Evolutionary conservation across 768 basidiomycete genomes (phyloP).

Genomic region (Boletus vermiculosoides): DNA sequence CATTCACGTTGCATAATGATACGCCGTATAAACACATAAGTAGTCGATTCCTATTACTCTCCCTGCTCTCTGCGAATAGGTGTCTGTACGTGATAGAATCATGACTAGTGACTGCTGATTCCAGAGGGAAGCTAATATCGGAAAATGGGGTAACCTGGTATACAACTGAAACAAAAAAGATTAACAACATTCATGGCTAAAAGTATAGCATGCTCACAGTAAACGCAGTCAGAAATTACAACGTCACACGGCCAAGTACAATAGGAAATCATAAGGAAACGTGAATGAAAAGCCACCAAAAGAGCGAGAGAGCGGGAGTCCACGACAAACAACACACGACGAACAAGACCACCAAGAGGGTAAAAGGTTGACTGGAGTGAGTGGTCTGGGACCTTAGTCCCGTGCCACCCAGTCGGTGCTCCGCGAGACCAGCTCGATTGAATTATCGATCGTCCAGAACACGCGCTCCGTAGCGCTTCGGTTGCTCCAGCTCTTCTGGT

Average conservation of each 20-base stretch:
- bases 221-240: slow-evolving; percentile 25
- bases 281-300: slow-evolving; percentile 9
- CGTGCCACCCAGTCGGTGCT: slow-evolving; percentile 85
- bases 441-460: slow-evolving; percentile 92
- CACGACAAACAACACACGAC: slow-evolving; percentile 12
- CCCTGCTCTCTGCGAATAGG: slow-evolving; percentile 9
- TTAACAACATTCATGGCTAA: slow-evolving; percentile 14
- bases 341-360: slow-evolving; percentile 5
- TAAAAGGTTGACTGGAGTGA: not conserved
- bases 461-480: slow-evolving; percentile 87
- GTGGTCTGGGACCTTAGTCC: slow-evolving; percentile 40
- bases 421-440: slow-evolving; percentile 80
- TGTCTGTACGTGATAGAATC: slow-evolving; percentile 8
- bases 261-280: slow-evolving; percentile 7
- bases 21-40: slow-evolving; percentile 18
- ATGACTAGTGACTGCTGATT: slow-evolving; percentile 15
- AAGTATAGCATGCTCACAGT: slow-evolving; percentile 8
- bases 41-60: slow-evolving; percentile 20
- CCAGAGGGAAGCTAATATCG: slow-evolving; percentile 12
- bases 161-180: slow-evolving; percentile 17
- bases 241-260: slow-evolving; percentile 19
- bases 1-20: slow-evolving; percentile 10
- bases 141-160: slow-evolving; percentile 15
- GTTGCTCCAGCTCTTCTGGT: slow-evolving; percentile 94
- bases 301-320: not conserved